Conservation (phyloP, 2,329 filamentous ascomycete genomes). For the Onygenales sp. region DNA sequence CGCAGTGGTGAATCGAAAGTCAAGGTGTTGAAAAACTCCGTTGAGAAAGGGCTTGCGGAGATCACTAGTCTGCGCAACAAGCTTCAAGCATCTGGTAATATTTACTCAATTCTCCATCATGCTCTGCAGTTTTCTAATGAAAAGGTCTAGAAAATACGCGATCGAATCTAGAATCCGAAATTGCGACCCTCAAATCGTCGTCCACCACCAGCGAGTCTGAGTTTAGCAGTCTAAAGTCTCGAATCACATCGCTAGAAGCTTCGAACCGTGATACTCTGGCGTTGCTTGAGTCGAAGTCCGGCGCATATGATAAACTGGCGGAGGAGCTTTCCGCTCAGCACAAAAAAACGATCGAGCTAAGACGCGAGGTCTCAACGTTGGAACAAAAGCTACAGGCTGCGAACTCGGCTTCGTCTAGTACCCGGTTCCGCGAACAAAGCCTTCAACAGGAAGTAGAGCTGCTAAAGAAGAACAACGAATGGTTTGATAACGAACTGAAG, state of each 20-base stretch:
- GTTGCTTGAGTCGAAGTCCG: conserved; percentile 81
- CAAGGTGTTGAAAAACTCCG: conserved; percentile 68
- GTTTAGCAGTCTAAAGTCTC: conserved; percentile 65
- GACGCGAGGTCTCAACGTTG: conserved; percentile 68
- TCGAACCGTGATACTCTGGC: conserved; percentile 86
- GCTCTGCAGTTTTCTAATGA: conserved; percentile 10
- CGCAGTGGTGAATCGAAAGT: conserved; percentile 73
- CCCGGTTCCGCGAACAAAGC: conserved; percentile 84
- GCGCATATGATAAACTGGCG: conserved; percentile 73
- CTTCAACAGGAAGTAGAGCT: conserved; percentile 85
- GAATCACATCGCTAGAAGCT: conserved; percentile 77
- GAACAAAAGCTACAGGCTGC: conserved; percentile 78
- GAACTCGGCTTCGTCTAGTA: conserved; percentile 66
- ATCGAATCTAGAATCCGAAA: conserved; percentile 68
- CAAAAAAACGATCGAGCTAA: conserved; percentile 73
- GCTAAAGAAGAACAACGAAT: conserved; percentile 82
- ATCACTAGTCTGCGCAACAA: conserved; percentile 72
- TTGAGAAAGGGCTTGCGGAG: conserved; percentile 76
- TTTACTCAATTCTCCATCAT: background rate
- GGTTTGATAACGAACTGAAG: conserved; percentile 85
- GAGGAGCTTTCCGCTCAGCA: conserved; percentile 84
- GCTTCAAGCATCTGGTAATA: conserved; percentile 68
- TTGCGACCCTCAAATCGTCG: conserved; percentile 67
- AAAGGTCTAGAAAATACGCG: conserved; percentile 58
- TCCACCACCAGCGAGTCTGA: conserved; percentile 57